These are phyloP conservation scores for Radiomyces spectabilis DNA, from an alignment of 192 early-diverging fungal genomes.

Conservation along the genomic window DNA sequence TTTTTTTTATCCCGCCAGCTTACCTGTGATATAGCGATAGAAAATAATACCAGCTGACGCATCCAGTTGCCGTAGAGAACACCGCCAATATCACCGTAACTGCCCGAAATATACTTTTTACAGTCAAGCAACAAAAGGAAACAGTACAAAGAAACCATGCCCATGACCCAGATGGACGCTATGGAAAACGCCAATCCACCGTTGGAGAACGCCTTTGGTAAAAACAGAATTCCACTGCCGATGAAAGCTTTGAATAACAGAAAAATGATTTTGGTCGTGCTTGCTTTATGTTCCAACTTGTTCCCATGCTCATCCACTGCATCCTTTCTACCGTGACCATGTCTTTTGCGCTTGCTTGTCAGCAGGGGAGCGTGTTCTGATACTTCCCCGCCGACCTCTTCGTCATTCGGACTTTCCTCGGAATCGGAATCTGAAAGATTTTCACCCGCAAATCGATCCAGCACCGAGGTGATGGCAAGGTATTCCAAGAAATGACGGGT, in stretches of 20 bases:
- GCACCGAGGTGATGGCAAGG: slow-evolving; percentile 29
- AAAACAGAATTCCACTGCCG: slow-evolving; percentile 65
- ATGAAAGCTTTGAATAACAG: slow-evolving; percentile 64
- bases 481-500: slow-evolving; percentile 28
- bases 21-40: slow-evolving; percentile 67
- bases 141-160: slow-evolving; percentile 52
- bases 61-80: slow-evolving; percentile 56
- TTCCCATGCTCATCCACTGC: slow-evolving; percentile 18
- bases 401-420: slow-evolving; percentile 10
- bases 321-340: too few relatives aligned
- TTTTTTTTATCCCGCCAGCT: neutral
- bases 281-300: slow-evolving; percentile 21
- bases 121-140: slow-evolving; percentile 60
- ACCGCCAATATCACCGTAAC: slow-evolving; percentile 64
- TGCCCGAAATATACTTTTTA: slow-evolving; percentile 51
- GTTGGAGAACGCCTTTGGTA: slow-evolving; percentile 70
- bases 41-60: slow-evolving; percentile 55
- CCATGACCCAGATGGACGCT: slow-evolving; percentile 51
- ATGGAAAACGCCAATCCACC: slow-evolving; percentile 62
- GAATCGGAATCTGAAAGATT: slow-evolving; percentile 29
- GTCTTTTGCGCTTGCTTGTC: slow-evolving; percentile 8
- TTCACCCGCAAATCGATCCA: slow-evolving; percentile 43
- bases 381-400: slow-evolving; percentile 18
- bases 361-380: slow-evolving; percentile 6
- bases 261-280: slow-evolving; percentile 32